Conservation (phyloP, 2,329 filamentous ascomycete species). For the Graphilbum ipis-grandicollis region DNA sequence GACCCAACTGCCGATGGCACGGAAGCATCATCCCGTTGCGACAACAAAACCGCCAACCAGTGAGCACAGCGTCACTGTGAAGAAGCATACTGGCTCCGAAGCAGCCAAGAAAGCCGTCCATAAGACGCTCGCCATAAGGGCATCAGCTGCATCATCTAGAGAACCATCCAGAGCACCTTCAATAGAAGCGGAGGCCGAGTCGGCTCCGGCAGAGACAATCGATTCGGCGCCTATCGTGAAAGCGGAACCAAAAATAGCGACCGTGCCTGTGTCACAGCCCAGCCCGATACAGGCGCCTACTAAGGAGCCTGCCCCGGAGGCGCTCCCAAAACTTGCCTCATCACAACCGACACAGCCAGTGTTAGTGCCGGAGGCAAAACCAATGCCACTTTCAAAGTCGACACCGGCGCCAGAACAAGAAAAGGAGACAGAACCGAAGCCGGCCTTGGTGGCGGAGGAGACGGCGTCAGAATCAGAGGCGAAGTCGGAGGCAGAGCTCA, state of each 20-base stretch:
- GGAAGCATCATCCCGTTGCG: neutral
- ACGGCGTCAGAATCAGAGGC: neutral
- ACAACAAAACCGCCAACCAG: neutral
- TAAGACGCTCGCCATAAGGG: neutral
- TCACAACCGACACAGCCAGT: too few species aligned
- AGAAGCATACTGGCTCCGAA: neutral
- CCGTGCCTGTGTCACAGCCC: too few species aligned
- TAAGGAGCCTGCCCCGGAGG: too few species aligned
- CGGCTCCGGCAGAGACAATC: too few species aligned
- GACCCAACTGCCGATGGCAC: slow-evolving; percentile 26
- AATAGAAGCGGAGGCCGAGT: too few species aligned
- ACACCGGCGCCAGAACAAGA: neutral
- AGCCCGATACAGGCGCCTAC: too few species aligned
- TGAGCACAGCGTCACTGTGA: neutral
- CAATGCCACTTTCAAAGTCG: neutral
- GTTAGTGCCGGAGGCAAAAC: neutral
- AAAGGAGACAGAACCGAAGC: neutral
- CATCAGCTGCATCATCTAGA: neutral
- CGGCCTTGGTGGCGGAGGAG: neutral
- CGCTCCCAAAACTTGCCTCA: too few species aligned
- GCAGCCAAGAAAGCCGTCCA: neutral
- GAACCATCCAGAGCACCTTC: neutral
- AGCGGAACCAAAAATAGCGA: too few species aligned
- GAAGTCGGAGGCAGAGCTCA: too few species aligned
- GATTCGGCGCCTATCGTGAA: too few species aligned